Evolutionary conservation across 129 eudicot genomes (phyloP).

Genomic region (Tagetes patula): DNA sequence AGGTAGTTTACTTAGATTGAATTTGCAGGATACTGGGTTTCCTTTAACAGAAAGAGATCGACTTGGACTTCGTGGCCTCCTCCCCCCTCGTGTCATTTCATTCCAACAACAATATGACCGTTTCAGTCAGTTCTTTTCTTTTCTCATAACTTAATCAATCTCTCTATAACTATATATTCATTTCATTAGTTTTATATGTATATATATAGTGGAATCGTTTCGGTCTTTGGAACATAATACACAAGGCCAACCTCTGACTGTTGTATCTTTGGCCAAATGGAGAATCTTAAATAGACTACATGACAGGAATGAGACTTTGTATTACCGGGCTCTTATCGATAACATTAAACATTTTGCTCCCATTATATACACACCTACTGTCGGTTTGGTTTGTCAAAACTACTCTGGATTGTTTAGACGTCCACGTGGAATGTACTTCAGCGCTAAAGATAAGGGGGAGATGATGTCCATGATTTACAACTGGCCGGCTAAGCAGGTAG

Average conservation of each 20-base stretch:
- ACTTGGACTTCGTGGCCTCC: constrained; percentile 96
- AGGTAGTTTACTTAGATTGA: too few species aligned
- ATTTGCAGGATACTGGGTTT: constrained; percentile 79
- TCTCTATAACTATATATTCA: background rate
- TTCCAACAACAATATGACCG: constrained; percentile 92
- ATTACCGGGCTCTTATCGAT: constrained; percentile 96
- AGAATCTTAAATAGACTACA: constrained; percentile 96
- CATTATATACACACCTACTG: constrained; percentile 95
- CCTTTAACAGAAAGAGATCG: constrained; percentile 92
- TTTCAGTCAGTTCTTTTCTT: constrained; percentile 59
- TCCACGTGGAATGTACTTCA: constrained; percentile 99
- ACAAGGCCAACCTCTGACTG: constrained; percentile 59
- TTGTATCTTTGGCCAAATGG: constrained; percentile 87
- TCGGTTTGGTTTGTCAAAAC: constrained; percentile 98
- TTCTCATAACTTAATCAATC: background rate
- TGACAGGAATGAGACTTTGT: constrained; percentile 95
- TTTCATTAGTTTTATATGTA: constrained; percentile 4
- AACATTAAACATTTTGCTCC: constrained; percentile 95
- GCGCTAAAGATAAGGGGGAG: constrained; percentile 99
- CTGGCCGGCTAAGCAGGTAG: constrained; percentile 96
- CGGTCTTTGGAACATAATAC: constrained; percentile 88
- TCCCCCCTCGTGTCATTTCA: constrained; percentile 94
- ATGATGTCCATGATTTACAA: constrained; percentile 99
- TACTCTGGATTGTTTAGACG: constrained; percentile 98
- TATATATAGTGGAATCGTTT: constrained; percentile 77